phyloP scores from a whole-genome alignment of 2,329 filamentous ascomycete species.

The Ilyonectria sp. region DNA sequence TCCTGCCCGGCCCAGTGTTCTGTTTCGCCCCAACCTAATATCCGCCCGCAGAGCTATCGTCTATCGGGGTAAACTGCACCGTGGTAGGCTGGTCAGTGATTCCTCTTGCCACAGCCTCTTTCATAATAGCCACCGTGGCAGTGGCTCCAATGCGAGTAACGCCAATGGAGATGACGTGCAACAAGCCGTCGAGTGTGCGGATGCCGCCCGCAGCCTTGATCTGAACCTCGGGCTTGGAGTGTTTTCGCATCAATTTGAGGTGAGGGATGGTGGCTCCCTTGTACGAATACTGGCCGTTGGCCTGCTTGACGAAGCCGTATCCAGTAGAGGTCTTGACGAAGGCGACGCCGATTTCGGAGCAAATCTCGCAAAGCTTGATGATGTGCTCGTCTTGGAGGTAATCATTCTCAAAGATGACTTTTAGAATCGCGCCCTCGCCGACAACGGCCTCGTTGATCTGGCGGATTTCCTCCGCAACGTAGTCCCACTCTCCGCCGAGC shows the following conservation, averaged over 20 bases:
- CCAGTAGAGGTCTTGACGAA: slow-evolving; percentile 75
- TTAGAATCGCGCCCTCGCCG: slow-evolving; percentile 62
- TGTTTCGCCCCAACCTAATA: slow-evolving; percentile 22
- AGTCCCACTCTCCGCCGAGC: slow-evolving; percentile 69
- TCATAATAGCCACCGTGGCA: slow-evolving; percentile 68
- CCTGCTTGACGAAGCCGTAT: slow-evolving; percentile 72
- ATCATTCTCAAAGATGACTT: slow-evolving; percentile 76
- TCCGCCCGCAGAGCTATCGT: neutral
- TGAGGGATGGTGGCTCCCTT: slow-evolving; percentile 66
- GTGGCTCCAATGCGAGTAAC: slow-evolving; percentile 71
- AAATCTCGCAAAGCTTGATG: slow-evolving; percentile 67
- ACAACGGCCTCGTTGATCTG: slow-evolving; percentile 64
- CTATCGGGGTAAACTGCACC: slow-evolving; percentile 33
- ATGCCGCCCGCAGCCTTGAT: slow-evolving; percentile 73
- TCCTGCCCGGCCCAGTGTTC: too few species aligned
- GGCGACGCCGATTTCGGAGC: slow-evolving; percentile 64
- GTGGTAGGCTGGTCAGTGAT: slow-evolving; percentile 54
- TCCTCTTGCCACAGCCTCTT: slow-evolving; percentile 66
- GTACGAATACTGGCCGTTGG: slow-evolving; percentile 66
- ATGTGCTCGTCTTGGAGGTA: slow-evolving; percentile 67
- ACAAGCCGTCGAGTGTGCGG: slow-evolving; percentile 68
- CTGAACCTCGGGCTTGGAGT: slow-evolving; percentile 60
- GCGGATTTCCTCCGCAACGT: slow-evolving; percentile 67
- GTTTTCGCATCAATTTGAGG: slow-evolving; percentile 68
- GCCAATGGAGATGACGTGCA: slow-evolving; percentile 68